These are phyloP conservation scores for Musa acuminata DNA, from an alignment of 176 grass and related monocot species.

Conservation along the genomic window DNA sequence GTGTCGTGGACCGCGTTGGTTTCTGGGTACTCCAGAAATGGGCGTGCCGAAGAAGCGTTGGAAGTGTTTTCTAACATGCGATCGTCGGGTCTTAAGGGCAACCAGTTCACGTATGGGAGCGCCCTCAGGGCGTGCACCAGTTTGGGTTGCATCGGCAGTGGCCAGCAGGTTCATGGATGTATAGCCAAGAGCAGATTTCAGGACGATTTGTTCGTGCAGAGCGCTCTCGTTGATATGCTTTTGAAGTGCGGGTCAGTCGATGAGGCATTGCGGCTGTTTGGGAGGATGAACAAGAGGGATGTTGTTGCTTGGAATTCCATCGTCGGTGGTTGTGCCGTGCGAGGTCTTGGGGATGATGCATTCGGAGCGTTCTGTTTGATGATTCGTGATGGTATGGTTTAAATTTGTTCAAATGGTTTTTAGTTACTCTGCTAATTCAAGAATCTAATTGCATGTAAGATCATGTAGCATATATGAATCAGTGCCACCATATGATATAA, in stretches of 20 bases:
- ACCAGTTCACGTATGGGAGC: constrained; percentile 77
- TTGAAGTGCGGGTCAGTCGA: constrained; percentile 44
- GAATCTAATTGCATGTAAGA: background rate
- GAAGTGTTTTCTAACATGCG: constrained; percentile 43
- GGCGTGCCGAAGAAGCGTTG: constrained; percentile 34
- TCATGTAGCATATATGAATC: background rate
- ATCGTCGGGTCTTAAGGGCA: constrained; percentile 18
- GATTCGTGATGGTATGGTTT: constrained; percentile 50
- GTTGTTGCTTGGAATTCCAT: constrained; percentile 72
- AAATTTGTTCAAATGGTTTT: background rate
- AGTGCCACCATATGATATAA: background rate
- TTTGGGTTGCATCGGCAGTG: constrained; percentile 33
- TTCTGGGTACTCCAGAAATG: constrained; percentile 47
- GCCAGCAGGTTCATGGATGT: constrained; percentile 57
- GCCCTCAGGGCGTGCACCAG: constrained; percentile 27
- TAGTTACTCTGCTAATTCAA: background rate
- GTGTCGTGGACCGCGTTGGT: constrained; percentile 79
- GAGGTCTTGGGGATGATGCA: constrained; percentile 25
- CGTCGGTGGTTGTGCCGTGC: constrained; percentile 50
- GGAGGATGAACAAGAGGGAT: constrained; percentile 45
- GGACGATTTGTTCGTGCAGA: constrained; percentile 65
- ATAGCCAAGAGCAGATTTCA: constrained; percentile 44
- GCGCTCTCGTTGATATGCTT: constrained; percentile 65
- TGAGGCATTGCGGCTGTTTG: constrained; percentile 40
- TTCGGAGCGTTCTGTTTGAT: constrained; percentile 44